A percentile compares a stretch with the other conserved stretches of the same genome.
phyloP scores from a whole-genome alignment of 169 alveolate genomes.

The Ichthyophthirius multifiliis region DNA sequence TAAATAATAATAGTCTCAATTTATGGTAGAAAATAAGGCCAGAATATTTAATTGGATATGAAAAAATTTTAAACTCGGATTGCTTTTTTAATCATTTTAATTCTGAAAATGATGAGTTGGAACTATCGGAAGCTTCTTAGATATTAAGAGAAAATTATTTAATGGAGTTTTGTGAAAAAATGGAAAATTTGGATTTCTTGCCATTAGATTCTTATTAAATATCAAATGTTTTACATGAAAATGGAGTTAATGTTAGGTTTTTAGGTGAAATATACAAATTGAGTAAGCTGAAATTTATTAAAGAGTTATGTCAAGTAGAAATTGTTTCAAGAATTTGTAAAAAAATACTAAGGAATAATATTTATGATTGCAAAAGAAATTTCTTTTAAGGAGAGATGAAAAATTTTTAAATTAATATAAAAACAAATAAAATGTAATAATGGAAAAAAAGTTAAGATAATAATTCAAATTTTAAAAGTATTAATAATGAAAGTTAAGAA shows the following conservation, averaged over 20 bases:
- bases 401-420: no score
- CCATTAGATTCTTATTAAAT: not conserved
- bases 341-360: slow-evolving; percentile 30
- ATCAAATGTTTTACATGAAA: slow-evolving; percentile 63
- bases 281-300: slow-evolving; percentile 63
- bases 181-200: not conserved
- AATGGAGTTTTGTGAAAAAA: not conserved
- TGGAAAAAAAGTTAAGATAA: not conserved
- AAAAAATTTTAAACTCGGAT: not conserved
- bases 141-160: not conserved
- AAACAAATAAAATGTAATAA: not conserved
- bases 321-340: slow-evolving; percentile 75
- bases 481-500: no score
- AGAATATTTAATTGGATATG: not conserved
- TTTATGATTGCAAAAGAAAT: slow-evolving; percentile 12
- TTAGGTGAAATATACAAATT: slow-evolving; percentile 63
- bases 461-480: no score
- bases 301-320: slow-evolving; percentile 70
- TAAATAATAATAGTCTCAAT: not conserved
- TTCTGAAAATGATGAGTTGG: not conserved
- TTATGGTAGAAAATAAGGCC: not conserved
- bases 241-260: slow-evolving; percentile 76
- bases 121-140: not conserved
- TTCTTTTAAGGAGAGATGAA: no score
- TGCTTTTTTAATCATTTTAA: not conserved